Base-by-base conservation (phyloP, 2,329 filamentous ascomycete species). In the Colletotrichum neosansevieriae region DNA sequence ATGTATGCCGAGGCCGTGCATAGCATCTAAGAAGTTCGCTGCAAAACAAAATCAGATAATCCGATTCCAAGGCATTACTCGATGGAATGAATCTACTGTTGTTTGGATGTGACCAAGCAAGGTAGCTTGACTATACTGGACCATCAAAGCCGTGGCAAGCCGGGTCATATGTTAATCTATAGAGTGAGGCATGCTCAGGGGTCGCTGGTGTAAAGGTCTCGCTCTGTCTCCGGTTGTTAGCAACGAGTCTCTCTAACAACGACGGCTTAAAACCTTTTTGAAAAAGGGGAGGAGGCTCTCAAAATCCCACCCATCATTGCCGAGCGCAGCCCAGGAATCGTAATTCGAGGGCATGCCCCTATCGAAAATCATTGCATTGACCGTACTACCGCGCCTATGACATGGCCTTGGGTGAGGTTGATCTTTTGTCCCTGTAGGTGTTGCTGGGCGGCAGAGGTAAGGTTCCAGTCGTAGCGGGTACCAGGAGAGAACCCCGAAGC, bases 351-450 rank as follows among this genome's bases (percentile, higher is more conserved):
- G 71, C 24, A 74, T 71, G 21, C 21, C 21, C 21, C 21, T 21
- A 3, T 21, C 21, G 21, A 21, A 21, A 21, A 75, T 73, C 77
- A 79, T 76, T 36, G 83, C 80, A 67, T 85, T 85, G 29, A 85
- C 66, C 0, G 81, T 77, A 17, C 77, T 81, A 36, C 78, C 80
- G 4, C 84, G 13, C 84, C 83, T 0, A 86, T 75, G 0, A 81
- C 79, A 42, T 82, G 81, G 3, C 82, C 83, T 4, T 82, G 77
- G 4, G 78, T 78, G 42, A 82, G 78, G 5, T 74, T 65, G 19
- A 84, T 77, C 2, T 74, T 70, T 4, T 80, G 77, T 3, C 75
- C 74, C 17, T 79, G 77, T 2, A 83, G 76, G 21, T 74, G 69
- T 0, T 75, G 69, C 50, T 83, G 81, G 1, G 80, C 75, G 3